Base-by-base conservation (phyloP, 805 yeast genomes). In the Saccharomycopsis fermentans region DNA sequence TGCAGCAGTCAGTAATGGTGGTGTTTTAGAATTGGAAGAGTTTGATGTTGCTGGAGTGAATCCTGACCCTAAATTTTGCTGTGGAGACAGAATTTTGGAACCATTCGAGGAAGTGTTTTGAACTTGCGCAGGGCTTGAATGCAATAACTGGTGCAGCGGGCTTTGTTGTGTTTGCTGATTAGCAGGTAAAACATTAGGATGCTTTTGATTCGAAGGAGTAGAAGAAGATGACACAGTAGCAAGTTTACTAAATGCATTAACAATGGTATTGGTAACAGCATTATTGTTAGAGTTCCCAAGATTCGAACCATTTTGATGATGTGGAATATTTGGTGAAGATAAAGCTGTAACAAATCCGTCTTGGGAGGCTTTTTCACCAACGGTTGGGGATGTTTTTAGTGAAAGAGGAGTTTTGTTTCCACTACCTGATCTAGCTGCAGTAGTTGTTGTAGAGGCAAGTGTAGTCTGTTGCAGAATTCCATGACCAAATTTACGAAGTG, bases 381-480 rank as follows among this genome's bases (percentile, higher is more conserved):
- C n/a, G 14, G 6, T 16, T 12, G 50, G 26, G 11, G 50, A 43
- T 8, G n/a, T 43, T 9, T 19, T 5, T 16, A 21, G n/a, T 21
- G 17, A 24, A 43, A 21, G 50, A 43, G 24, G 29, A 21, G 11
- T 21, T 8, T 40, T 40, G 11, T 14, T 43, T 27, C 43, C 19
- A 12, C n/a, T 37, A n/a, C 29, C 26, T 9, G 27, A 19, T 3
- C 24, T 43, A 43, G 19, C 21, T 4, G 26, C n/a, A 14, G 9
- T 43, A 14, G n/a, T 9, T 43, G 32, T 16, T 3, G 50, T 24
- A 26, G 50, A 11, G 14, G 14, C 17, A 16, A 26, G 50, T 11
- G 50, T 24, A 21, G 50, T n/a, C n/a, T 43, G 50, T 43, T 43
- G 50, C 50, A 43, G 50, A 29, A 43, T 43, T 43, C 50, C 50